Evolutionary conservation across 495 filamentous ascomycete genomes (phyloP), one percentile per base, ranked within the genome.

Genomic region (Mycothermus thermophilus): DNA sequence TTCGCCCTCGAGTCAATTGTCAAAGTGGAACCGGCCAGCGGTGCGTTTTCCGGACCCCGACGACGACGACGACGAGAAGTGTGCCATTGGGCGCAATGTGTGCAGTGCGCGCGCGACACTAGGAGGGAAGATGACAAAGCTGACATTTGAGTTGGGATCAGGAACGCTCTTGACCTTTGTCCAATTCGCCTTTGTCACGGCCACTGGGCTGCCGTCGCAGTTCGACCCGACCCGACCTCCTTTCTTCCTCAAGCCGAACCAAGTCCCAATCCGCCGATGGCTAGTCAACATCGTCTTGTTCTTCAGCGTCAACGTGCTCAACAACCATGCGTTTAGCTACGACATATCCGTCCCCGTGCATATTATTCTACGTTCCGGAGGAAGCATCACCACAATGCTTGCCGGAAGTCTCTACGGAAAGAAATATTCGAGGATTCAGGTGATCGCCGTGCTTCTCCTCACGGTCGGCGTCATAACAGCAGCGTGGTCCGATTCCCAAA

Each of bases 271-370:
- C 26, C 66, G 67, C 32, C 79, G 82, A 44, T 95, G 88, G 87
- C 46, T 83, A 30, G 60, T 84, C 37, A 90, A 92, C 46, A 93
- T 93, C n/a, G 58, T 76, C 2, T 72, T 94, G 36, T 96, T 95
- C 60, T 85, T 92, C 47, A 68, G 70, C 35, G 86, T 95, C 50
- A 95, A 93, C 45, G 67, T 95, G 29, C 62, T 96, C 38, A 99
- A 99, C 60, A 99, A 99, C 48, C 88, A 86, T 66, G 90, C 90
- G 5, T 96, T 99, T 53, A 86, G 83, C 38, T 96, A 93, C 60
- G 78, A 83, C 39, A 96, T 99, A 31, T 93, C 83, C 4, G 88
- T 99, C 0, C 90, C 90, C 15, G 74, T 99, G 29, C 90, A 99
- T 50, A 99, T 96, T 45, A 95, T 99, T 39, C 63, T 99, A 5